Percentiles rank a stretch among this genome's conserved stretches.
Conservation (phyloP, 371 early-diverging fungal species). For the Mortierella polycephala region DNA sequence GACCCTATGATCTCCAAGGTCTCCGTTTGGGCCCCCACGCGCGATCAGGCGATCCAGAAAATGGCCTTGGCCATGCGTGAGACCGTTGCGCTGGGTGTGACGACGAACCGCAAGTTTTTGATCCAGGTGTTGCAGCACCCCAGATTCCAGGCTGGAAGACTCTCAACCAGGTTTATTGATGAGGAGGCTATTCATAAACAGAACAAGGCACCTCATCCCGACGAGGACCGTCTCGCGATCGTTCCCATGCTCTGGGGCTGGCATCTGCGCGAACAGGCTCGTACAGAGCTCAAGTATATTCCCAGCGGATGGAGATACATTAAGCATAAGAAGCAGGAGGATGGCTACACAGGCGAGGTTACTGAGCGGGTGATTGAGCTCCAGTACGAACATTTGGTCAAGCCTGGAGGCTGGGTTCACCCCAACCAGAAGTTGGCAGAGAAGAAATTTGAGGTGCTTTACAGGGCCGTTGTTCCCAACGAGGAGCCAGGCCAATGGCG, state of each 20-base stretch:
- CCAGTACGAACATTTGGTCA: constrained; percentile 56
- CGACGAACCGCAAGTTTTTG: constrained; percentile 76
- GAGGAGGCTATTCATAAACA: constrained; percentile 54
- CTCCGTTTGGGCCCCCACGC: constrained; percentile 84
- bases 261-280: constrained; percentile 60
- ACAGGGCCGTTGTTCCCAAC: constrained; percentile 36
- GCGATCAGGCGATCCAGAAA: constrained; percentile 76
- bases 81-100: constrained; percentile 70
- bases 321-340: constrained; percentile 59
- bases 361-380: constrained; percentile 58
- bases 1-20: constrained; percentile 91
- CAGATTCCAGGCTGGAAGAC: constrained; percentile 67
- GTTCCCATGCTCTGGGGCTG: constrained; percentile 67
- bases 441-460: constrained; percentile 53
- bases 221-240: constrained; percentile 50
- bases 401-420: constrained; percentile 54
- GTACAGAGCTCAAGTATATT: constrained; percentile 62
- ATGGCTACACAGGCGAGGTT: constrained; percentile 55
- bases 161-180: constrained; percentile 71
- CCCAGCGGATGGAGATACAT: constrained; percentile 70
- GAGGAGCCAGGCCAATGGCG: constrained; percentile 48
- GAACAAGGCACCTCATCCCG: constrained; percentile 32
- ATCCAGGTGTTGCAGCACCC: constrained; percentile 63
- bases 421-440: constrained; percentile 52
- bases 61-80: constrained; percentile 80